These are phyloP conservation scores for Cryphonectria radicalis DNA, from an alignment of 2,329 filamentous ascomycete species.

Conservation along the genomic window DNA sequence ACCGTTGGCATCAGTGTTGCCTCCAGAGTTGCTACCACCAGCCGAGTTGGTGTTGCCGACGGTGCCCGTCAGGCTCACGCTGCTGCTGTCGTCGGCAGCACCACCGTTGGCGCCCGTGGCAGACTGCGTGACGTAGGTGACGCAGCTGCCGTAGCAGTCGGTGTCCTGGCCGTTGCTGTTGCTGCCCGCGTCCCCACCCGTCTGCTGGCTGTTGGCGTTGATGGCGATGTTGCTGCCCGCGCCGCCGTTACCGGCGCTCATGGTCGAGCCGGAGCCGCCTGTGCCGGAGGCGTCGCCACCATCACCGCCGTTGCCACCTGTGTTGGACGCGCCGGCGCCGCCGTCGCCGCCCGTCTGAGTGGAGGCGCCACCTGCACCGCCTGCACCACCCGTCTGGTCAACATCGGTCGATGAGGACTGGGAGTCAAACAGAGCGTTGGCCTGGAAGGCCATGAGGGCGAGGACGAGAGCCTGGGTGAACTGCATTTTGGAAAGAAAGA, in stretches of 20 bases:
- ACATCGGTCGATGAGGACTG: not conserved
- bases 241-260: not conserved
- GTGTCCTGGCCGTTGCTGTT: conserved; percentile 15
- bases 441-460: conserved; percentile 17
- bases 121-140: conserved; percentile 12
- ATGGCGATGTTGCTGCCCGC: not conserved
- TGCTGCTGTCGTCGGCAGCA: not conserved
- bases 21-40: not conserved
- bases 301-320: not conserved
- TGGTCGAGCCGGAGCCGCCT: not conserved
- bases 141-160: conserved; percentile 17
- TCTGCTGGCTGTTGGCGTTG: not conserved
- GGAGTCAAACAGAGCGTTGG: not conserved
- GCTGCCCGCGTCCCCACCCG: not conserved
- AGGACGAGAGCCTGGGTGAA: not conserved
- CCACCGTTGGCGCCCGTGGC: not conserved
- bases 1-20: not conserved
- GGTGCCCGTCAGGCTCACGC: not conserved
- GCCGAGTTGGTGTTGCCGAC: not conserved
- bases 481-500: conserved; percentile 2
- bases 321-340: not conserved
- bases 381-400: not conserved
- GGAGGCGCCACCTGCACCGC: not conserved
- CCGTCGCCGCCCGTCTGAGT: not conserved
- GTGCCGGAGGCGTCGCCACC: not conserved